A percentile compares a stretch with the other conserved stretches of the same genome.
These are phyloP conservation scores for Castanospermum australe DNA, from an alignment of 306 rosid genomes.

Conservation along the genomic window DNA sequence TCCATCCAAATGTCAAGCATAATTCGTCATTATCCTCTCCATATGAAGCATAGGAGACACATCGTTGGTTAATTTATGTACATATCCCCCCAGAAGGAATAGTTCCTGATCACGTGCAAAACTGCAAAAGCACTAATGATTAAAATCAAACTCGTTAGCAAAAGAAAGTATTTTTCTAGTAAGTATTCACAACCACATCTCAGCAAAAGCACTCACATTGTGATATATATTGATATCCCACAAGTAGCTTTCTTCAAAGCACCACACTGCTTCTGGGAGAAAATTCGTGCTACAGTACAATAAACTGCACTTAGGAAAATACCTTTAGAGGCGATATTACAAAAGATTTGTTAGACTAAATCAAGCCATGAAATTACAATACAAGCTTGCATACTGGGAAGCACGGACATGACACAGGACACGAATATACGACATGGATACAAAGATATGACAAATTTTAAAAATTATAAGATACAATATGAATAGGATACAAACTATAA, in stretches of 20 bases:
- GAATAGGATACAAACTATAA: too few species aligned
- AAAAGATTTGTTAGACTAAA: conserved; percentile 39
- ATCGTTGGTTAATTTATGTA: conserved; percentile 38
- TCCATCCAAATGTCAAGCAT: conserved; percentile 43
- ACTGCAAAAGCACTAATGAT: conserved; percentile 27
- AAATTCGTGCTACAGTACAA: conserved; percentile 42
- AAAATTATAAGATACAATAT: too few species aligned
- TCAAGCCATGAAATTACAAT: conserved; percentile 46
- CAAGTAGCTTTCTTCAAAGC: conserved; percentile 32
- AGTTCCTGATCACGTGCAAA: conserved; percentile 46
- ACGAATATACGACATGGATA: too few species aligned
- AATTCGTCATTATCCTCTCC: conserved; percentile 37
- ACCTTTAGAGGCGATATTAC: conserved; percentile 43
- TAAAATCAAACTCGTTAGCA: conserved; percentile 1
- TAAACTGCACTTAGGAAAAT: conserved; percentile 40
- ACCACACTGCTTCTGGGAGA: conserved; percentile 42
- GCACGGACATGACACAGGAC: too few species aligned
- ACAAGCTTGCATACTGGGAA: conserved; percentile 49
- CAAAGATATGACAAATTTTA: too few species aligned
- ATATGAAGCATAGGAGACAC: conserved; percentile 36
- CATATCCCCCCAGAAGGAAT: conserved; percentile 44
- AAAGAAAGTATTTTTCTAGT: not conserved
- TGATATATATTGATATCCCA: conserved; percentile 27
- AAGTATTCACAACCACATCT: not conserved
- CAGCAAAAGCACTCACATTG: conserved; percentile 47